Percentiles rank a stretch among this genome's conserved stretches.
Evolutionary conservation across 331 rosid species (phyloP).

Genomic region (Dryas integrifolia): DNA sequence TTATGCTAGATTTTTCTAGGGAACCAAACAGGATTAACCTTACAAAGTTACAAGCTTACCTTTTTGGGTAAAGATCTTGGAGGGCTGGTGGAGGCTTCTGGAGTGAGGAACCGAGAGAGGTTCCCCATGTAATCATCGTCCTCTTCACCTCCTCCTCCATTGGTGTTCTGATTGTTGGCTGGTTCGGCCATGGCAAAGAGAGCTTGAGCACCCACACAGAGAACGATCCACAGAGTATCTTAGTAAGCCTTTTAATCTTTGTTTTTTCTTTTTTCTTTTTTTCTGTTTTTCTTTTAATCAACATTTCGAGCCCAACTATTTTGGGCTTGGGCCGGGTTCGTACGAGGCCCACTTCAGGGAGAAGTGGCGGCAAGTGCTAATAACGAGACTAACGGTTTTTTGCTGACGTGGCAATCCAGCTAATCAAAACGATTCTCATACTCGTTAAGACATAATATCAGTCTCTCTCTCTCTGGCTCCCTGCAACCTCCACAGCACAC

Average conservation of each 20-base stretch:
- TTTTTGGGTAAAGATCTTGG: slow-evolving; percentile 38
- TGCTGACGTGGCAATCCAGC: slow-evolving; percentile 39
- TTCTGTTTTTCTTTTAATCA: neutral
- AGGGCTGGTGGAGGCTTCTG: slow-evolving; percentile 33
- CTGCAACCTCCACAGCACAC: slow-evolving; percentile 12
- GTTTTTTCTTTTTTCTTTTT: neutral
- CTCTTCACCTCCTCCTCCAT: slow-evolving; percentile 31
- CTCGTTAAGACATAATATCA: neutral
- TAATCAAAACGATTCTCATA: slow-evolving; percentile 10
- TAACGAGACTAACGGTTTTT: slow-evolving; percentile 30
- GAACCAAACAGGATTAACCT: slow-evolving; percentile 7
- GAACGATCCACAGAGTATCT: neutral
- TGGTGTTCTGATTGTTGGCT: neutral
- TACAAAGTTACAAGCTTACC: slow-evolving; percentile 28
- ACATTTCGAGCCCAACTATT: neutral
- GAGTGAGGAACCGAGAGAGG: slow-evolving; percentile 68
- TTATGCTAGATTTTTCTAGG: neutral
- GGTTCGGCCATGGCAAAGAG: slow-evolving; percentile 55
- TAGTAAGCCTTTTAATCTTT: neutral
- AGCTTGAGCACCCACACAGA: slow-evolving; percentile 5
- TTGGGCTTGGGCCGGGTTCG: neutral
- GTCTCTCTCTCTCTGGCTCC: neutral
- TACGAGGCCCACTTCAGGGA: neutral
- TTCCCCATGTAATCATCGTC: slow-evolving; percentile 87
- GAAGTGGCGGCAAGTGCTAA: neutral